These are phyloP conservation scores for Eragrostis curvula DNA, from an alignment of 176 grass and related monocot genomes.

Conservation along the genomic window DNA sequence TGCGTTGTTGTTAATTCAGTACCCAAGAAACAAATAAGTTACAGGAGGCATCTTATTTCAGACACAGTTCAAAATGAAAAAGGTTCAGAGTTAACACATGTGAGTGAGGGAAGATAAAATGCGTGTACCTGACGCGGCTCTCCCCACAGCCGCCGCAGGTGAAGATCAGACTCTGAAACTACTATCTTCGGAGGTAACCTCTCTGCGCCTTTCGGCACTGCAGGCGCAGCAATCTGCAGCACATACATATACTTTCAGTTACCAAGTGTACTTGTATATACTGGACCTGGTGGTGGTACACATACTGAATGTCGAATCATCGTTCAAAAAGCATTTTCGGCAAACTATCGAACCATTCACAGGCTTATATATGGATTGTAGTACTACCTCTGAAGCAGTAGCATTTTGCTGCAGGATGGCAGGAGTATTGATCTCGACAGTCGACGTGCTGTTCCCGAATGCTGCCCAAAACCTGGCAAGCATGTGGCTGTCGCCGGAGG, in stretches of 20 bases:
- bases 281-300: too few relatives aligned
- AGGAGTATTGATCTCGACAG: neutral
- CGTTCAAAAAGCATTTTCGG: too few relatives aligned
- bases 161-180: conserved; percentile 49
- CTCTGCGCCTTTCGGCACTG: conserved; percentile 47
- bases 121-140: conserved; percentile 25
- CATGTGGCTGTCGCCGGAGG: neutral
- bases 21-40: too few relatives aligned
- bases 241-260: too few relatives aligned
- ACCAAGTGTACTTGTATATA: too few relatives aligned
- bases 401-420: conserved; percentile 9
- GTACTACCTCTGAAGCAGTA: conserved; percentile 28
- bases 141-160: conserved; percentile 60
- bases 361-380: too few relatives aligned
- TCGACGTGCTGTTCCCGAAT: neutral
- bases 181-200: conserved; percentile 54
- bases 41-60: too few relatives aligned
- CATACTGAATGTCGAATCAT: too few relatives aligned
- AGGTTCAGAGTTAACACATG: too few relatives aligned
- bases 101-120: too few relatives aligned
- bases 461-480: neutral
- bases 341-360: too few relatives aligned
- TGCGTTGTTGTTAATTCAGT: neutral
- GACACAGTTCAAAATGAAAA: too few relatives aligned
- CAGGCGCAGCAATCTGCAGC: neutral